Conservation (phyloP, 352 stramenopile genomes). For the Globisporangium alternatum region DNA sequence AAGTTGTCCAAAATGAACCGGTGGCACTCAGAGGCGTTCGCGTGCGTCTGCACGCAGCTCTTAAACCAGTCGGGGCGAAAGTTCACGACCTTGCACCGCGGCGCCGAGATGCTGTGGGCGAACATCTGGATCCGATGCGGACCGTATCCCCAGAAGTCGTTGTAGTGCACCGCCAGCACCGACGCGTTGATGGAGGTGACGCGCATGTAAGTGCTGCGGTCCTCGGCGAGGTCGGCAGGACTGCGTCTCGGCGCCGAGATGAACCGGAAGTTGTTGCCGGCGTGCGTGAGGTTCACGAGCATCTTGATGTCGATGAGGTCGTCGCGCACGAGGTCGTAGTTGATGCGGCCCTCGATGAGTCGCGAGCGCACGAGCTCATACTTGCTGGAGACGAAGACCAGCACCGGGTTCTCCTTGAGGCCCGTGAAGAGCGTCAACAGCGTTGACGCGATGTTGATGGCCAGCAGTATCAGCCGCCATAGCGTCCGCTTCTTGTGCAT, state of each 20-base stretch:
- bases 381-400: slow-evolving; percentile 12
- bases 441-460: slow-evolving; percentile 24
- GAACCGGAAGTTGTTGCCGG: slow-evolving; percentile 21
- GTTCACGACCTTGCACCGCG: slow-evolving; percentile 33
- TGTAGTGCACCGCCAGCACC: not conserved
- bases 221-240: not conserved
- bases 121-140: slow-evolving; percentile 24
- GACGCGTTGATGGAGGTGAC: slow-evolving; percentile 1
- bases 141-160: slow-evolving; percentile 3
- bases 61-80: slow-evolving; percentile 24
- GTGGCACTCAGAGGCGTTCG: slow-evolving; percentile 25
- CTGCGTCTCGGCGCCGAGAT: slow-evolving; percentile 23
- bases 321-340: slow-evolving; percentile 20
- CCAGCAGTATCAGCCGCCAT: not conserved
- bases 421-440: slow-evolving; percentile 27
- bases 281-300: slow-evolving; percentile 17
- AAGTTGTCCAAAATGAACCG: slow-evolving; percentile 35
- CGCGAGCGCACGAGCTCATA: slow-evolving; percentile 25
- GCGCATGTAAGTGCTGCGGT: not conserved
- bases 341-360: slow-evolving; percentile 16
- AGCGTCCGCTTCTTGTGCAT: not conserved
- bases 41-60: slow-evolving; percentile 6
- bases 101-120: slow-evolving; percentile 34
- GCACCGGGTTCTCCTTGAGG: slow-evolving; percentile 22
- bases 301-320: slow-evolving; percentile 12